Percentiles rank a stretch among this genome's conserved stretches.
These are phyloP conservation scores for Penicillium paxilli DNA, from an alignment of 495 filamentous ascomycete species.

Conservation along the genomic window DNA sequence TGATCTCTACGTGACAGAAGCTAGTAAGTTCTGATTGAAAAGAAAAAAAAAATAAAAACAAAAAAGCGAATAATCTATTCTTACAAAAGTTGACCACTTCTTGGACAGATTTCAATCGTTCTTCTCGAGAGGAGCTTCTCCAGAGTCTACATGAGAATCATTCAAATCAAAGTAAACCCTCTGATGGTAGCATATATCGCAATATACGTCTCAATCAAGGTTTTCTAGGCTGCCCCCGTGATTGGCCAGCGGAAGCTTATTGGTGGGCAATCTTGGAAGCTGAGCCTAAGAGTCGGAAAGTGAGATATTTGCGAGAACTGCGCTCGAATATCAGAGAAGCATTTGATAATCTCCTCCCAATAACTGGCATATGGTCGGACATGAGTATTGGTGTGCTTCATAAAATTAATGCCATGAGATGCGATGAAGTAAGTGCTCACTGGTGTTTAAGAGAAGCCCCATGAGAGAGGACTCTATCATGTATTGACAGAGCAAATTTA, in stretches of 20 bases:
- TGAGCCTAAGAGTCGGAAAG: slow-evolving; percentile 5
- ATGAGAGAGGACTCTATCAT: neutral
- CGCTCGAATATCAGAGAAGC: neutral
- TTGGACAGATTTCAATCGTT: neutral
- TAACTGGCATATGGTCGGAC: slow-evolving; percentile 3
- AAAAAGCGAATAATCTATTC: neutral
- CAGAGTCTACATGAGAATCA: neutral
- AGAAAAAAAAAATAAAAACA: neutral
- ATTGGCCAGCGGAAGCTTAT: slow-evolving; percentile 1
- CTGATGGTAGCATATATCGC: slow-evolving; percentile 3
- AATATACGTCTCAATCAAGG: slow-evolving; percentile 6
- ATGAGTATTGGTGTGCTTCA: slow-evolving; percentile 14
- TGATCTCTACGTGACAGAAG: slow-evolving; percentile 4
- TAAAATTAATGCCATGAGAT: slow-evolving; percentile 13
- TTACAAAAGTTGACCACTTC: too few relatives aligned
- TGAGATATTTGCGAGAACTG: neutral
- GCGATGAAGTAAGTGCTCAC: slow-evolving; percentile 2
- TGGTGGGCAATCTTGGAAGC: slow-evolving; percentile 7
- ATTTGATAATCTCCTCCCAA: slow-evolving; percentile 9
- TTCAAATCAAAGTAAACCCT: neutral
- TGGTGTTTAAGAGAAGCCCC: neutral
- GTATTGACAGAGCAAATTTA: neutral
- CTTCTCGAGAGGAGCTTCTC: neutral
- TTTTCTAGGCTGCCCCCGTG: neutral
- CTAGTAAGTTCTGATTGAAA: neutral